Percentiles rank a stretch among this genome's conserved stretches.
These are phyloP conservation scores for Microbotryomycetes sp. DNA, from an alignment of 1,284 basidiomycete genomes.

Conservation along the genomic window DNA sequence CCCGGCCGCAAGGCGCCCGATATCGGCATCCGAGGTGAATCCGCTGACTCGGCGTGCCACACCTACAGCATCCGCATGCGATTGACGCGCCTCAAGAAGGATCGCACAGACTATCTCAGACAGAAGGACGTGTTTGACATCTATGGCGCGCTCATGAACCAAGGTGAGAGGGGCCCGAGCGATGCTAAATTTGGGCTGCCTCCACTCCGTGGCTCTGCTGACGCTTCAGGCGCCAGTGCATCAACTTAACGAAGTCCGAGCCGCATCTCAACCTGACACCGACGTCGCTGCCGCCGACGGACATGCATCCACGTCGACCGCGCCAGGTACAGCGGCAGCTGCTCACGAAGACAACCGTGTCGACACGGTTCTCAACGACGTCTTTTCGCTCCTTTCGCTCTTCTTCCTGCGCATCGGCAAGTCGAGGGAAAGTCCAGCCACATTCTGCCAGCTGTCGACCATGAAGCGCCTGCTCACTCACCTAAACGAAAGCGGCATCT, in stretches of 20 bases:
- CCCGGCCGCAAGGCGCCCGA: too few relatives aligned
- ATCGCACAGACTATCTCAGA: slow-evolving; percentile 44
- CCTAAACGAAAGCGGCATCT: slow-evolving; percentile 75
- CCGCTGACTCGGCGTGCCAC: slow-evolving; percentile 4
- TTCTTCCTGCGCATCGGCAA: slow-evolving; percentile 57
- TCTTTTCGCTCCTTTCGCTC: slow-evolving; percentile 55
- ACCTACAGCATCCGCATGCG: slow-evolving; percentile 78
- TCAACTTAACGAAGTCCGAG: slow-evolving; percentile 82
- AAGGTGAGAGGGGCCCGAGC: slow-evolving; percentile 52
- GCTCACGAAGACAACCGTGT: slow-evolving; percentile 56
- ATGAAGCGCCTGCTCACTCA: slow-evolving; percentile 46
- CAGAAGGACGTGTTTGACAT: slow-evolving; percentile 82
- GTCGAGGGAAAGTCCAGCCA: slow-evolving; percentile 82
- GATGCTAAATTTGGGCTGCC: not conserved
- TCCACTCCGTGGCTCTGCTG: not conserved
- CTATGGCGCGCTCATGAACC: slow-evolving; percentile 89
- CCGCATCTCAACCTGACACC: slow-evolving; percentile 40
- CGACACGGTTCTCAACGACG: slow-evolving; percentile 85
- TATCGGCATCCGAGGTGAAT: too few relatives aligned
- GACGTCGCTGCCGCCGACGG: slow-evolving; percentile 21
- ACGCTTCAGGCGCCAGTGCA: slow-evolving; percentile 55
- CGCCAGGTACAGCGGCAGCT: not conserved
- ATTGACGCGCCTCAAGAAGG: slow-evolving; percentile 52
- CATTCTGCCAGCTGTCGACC: slow-evolving; percentile 86
- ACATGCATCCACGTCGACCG: slow-evolving; percentile 12